These are phyloP conservation scores for Hygrophoropsis aurantiaca DNA, from an alignment of 768 basidiomycete genomes.

Conservation along the genomic window DNA sequence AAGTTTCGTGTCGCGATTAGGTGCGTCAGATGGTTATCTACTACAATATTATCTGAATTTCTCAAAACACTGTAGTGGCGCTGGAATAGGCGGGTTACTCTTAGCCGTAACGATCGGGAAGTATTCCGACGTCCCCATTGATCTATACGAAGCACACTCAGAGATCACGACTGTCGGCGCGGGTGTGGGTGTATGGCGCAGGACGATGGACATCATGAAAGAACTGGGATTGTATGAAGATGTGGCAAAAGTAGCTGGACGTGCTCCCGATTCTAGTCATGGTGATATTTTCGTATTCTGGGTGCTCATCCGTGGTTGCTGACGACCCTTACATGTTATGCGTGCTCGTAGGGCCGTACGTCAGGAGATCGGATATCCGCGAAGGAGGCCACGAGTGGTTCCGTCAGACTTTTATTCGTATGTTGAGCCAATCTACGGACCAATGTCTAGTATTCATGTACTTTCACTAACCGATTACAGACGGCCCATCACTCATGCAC, in stretches of 20 bases:
- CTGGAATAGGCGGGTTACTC: slow-evolving; percentile 46
- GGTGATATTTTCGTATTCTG: slow-evolving; percentile 17
- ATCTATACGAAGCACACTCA: slow-evolving; percentile 47
- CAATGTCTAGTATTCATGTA: no score
- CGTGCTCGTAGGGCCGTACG: slow-evolving; percentile 11
- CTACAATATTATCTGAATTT: no score
- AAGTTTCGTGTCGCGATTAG: slow-evolving; percentile 24
- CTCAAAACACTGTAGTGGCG: slow-evolving; percentile 25
- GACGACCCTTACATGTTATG: slow-evolving; percentile 20
- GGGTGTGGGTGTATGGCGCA: slow-evolving; percentile 45
- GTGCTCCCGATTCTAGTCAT: slow-evolving; percentile 7
- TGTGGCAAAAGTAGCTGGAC: slow-evolving; percentile 15
- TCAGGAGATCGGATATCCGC: slow-evolving; percentile 24
- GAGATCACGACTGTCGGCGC: slow-evolving; percentile 40
- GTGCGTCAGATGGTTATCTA: no score
- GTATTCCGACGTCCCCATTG: slow-evolving; percentile 35
- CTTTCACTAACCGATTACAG: no score
- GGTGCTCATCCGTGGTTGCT: slow-evolving; percentile 1
- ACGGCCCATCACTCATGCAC: slow-evolving; percentile 13
- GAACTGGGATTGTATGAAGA: slow-evolving; percentile 42
- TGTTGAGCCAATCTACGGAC: slow-evolving; percentile 12
- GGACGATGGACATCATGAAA: slow-evolving; percentile 46
- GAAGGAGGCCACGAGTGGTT: slow-evolving; percentile 31
- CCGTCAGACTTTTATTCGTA: slow-evolving; percentile 18
- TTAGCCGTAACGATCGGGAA: slow-evolving; percentile 40